Percentiles rank a stretch among this genome's conserved stretches.
phyloP scores from a whole-genome alignment of 345 rosid genomes.

The Dipteronia dyeriana region DNA sequence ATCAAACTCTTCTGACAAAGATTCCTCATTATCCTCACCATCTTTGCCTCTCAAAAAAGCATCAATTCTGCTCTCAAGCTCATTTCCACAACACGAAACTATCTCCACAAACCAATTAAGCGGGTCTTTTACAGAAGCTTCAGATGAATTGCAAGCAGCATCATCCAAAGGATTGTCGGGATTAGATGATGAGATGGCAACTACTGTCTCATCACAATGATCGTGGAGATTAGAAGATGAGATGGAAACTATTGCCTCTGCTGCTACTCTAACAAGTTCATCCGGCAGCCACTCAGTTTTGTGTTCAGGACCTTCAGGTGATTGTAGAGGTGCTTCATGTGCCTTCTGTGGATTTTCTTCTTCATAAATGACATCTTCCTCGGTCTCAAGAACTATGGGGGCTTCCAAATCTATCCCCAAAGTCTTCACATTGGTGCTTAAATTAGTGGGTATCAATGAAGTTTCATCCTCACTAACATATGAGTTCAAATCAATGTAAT shows the following conservation, averaged over 20 bases:
- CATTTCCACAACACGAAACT: constrained; percentile 52
- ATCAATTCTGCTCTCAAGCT: constrained; percentile 46
- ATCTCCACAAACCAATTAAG: constrained; percentile 83
- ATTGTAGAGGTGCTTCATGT: constrained; percentile 29
- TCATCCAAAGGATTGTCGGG: constrained; percentile 31
- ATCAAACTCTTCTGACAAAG: constrained; percentile 59
- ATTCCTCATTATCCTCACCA: constrained; percentile 34
- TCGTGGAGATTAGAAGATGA: constrained; percentile 39
- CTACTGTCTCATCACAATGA: constrained; percentile 52
- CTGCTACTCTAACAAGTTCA: constrained; percentile 58
- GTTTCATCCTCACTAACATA: constrained; percentile 68
- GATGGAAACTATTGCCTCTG: constrained; percentile 77
- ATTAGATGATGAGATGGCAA: constrained; percentile 60
- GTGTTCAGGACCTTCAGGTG: constrained; percentile 15
- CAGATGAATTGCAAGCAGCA: constrained; percentile 32
- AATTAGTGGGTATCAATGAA: constrained; percentile 36
- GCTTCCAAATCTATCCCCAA: constrained; percentile 80
- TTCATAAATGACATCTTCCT: constrained; percentile 40
- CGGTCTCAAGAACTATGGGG: constrained; percentile 52
- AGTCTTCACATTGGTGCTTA: constrained; percentile 38
- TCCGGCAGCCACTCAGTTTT: constrained; percentile 35
- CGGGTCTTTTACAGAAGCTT: constrained; percentile 41
- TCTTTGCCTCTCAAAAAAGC: constrained; percentile 35
- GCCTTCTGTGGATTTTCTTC: constrained; percentile 38
- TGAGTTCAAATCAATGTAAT: constrained; percentile 69